Conservation (phyloP, 148 eudicot species). For the Fagopyrum esculentum region DNA sequence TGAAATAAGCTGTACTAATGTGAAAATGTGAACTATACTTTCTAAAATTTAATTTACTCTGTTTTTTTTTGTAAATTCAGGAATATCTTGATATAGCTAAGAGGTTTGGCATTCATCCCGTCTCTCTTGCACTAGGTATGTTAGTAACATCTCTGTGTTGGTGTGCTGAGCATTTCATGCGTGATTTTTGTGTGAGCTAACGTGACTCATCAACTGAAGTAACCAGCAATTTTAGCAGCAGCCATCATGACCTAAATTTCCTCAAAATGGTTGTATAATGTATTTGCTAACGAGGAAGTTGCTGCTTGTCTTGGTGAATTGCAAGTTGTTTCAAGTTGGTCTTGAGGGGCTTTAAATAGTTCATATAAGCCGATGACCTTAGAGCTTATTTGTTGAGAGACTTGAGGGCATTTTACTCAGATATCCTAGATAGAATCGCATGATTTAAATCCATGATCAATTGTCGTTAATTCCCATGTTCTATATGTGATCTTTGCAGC, state of each 20-base stretch:
- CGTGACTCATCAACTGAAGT: neutral
- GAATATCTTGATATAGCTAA: conserved; percentile 59
- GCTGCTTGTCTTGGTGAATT: neutral
- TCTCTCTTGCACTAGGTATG: conserved; percentile 79
- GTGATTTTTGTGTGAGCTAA: no score
- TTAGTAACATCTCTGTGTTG: neutral
- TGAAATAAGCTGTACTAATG: neutral
- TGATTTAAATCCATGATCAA: no score
- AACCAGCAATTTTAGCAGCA: neutral
- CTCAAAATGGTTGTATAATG: neutral
- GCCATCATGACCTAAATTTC: neutral
- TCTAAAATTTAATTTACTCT: neutral
- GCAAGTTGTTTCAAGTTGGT: no score
- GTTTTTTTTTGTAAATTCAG: conserved; percentile 30
- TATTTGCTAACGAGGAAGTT: neutral
- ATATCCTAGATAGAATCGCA: no score
- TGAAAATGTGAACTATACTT: neutral
- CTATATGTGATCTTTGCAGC: no score
- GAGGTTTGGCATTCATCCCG: conserved; percentile 62
- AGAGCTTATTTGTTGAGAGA: no score
- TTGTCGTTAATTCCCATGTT: no score
- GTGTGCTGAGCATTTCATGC: neutral
- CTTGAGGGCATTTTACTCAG: neutral
- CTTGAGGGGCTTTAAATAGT: no score
- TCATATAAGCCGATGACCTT: no score